Evolutionary conservation across 345 rosid species (phyloP).

Genomic region (Eucalyptus erythrocorys): DNA sequence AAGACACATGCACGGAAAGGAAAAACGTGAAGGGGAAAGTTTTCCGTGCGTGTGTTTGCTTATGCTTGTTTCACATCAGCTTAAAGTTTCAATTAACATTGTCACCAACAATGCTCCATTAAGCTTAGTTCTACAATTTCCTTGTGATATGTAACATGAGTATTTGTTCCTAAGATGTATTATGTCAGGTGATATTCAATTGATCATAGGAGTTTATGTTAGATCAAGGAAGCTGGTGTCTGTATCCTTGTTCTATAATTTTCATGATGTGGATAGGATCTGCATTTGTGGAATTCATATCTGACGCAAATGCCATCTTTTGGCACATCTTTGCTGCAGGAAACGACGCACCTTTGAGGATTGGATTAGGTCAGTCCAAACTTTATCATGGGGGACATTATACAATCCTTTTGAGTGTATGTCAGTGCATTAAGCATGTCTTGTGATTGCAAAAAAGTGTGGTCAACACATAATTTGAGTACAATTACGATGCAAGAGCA

Average conservation of each 20-base stretch:
- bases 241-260: background rate
- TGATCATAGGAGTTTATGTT: background rate
- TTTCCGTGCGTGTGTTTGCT: background rate
- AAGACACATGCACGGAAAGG: background rate
- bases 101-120: background rate
- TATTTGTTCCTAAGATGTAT: background rate
- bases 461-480: background rate
- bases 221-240: background rate
- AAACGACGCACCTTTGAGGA: background rate
- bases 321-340: conserved; percentile 5
- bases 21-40: background rate
- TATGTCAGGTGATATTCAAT: background rate
- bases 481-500: background rate
- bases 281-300: background rate
- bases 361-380: conserved; percentile 20
- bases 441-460: background rate
- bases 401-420: background rate
- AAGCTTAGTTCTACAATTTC: background rate
- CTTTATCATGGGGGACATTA: background rate
- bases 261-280: background rate
- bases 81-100: background rate
- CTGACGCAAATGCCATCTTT: background rate
- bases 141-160: background rate
- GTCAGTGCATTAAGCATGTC: background rate
- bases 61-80: background rate